These are phyloP conservation scores for Botrytis deweyae DNA, from an alignment of 2,329 filamentous ascomycete species.

Conservation along the genomic window DNA sequence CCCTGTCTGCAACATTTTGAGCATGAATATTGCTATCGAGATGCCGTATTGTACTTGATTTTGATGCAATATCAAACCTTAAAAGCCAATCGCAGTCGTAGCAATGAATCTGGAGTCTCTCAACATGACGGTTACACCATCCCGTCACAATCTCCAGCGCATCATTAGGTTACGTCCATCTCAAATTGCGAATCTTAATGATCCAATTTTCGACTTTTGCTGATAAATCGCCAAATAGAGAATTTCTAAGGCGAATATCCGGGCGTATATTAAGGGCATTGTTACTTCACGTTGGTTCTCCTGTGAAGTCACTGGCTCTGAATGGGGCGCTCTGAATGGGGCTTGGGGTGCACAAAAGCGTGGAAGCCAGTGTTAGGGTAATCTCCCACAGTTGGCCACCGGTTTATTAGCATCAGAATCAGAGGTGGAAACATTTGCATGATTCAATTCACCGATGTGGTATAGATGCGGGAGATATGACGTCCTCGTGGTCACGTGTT, in stretches of 20 bases:
- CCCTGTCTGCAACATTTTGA: background rate
- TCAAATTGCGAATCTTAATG: background rate
- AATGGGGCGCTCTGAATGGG: background rate
- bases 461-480: background rate
- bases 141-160: background rate
- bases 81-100: background rate
- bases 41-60: background rate
- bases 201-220: background rate
- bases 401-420: background rate
- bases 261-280: background rate
- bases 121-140: rapidly evolving
- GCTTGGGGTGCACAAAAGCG: background rate
- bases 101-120: background rate
- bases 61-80: background rate
- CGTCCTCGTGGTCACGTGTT: background rate
- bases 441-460: background rate
- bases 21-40: background rate
- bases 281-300: background rate
- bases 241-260: background rate
- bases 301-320: background rate
- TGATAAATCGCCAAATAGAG: background rate
- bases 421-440: background rate
- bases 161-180: background rate
- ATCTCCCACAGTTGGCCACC: background rate
- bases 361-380: background rate